A percentile compares a stretch with the other conserved stretches of the same genome.
Conservation (phyloP, 139 green algal genomes). For the Tetradesmus lagerheimii region DNA sequence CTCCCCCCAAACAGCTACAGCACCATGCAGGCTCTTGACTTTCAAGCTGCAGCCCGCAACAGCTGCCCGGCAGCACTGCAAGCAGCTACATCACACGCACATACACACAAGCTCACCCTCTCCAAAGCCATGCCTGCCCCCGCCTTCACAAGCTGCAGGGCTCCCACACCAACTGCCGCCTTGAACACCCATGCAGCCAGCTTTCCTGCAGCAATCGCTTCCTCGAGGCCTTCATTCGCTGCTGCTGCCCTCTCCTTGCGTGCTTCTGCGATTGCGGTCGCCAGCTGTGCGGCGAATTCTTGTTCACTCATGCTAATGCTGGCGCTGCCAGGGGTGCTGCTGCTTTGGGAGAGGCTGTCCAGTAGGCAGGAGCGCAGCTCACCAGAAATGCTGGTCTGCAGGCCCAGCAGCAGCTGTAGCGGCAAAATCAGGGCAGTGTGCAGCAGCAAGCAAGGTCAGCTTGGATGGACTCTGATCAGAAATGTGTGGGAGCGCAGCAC, state of each 20-base stretch:
- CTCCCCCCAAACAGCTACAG: too few relatives aligned
- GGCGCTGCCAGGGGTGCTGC: neutral
- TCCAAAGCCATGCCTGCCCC: neutral
- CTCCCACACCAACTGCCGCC: neutral
- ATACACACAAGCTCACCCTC: neutral
- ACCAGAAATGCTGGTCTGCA: neutral
- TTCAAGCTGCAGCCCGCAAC: too few relatives aligned
- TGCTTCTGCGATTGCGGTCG: neutral
- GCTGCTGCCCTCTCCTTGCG: neutral
- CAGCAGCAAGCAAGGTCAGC: neutral
- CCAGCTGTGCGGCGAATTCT: neutral
- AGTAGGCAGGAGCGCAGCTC: neutral
- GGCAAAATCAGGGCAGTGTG: neutral
- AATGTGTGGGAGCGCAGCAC: neutral
- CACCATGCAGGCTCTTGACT: too few relatives aligned
- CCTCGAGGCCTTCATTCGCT: neutral
- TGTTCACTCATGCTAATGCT: slow-evolving; percentile 14
- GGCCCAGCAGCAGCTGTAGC: neutral
- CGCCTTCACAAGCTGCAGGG: slow-evolving; percentile 9
- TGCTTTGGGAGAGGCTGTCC: neutral
- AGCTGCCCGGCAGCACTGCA: neutral
- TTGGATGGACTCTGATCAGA: too few relatives aligned
- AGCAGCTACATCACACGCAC: neutral
- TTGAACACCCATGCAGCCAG: neutral
- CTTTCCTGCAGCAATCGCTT: neutral